Evolutionary conservation across 306 rosid genomes (phyloP).

Genomic region (Parietaria judaica): DNA sequence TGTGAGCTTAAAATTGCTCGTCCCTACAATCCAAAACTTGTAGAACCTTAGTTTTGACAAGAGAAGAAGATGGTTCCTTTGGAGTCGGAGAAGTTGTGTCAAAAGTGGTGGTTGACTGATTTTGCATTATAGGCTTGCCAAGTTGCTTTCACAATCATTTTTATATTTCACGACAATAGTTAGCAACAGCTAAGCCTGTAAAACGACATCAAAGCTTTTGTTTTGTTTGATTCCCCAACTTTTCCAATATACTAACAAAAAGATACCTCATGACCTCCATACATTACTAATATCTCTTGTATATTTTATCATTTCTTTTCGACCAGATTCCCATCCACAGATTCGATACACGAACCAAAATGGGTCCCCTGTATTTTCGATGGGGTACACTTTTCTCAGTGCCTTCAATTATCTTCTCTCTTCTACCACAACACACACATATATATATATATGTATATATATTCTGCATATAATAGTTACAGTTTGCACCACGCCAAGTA

Average conservation of each 20-base stretch:
- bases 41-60: neutral
- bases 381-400: too few relatives aligned
- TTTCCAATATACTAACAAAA: constrained; percentile 4
- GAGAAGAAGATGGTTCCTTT: constrained; percentile 27
- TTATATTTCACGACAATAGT: constrained; percentile 9
- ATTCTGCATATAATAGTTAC: too few relatives aligned
- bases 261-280: constrained; percentile 5
- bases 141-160: constrained; percentile 30
- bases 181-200: constrained; percentile 34
- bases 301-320: neutral
- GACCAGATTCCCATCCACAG: neutral
- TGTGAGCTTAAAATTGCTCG: too few relatives aligned
- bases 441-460: too few relatives aligned
- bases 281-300: constrained; percentile 5
- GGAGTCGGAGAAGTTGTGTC: constrained; percentile 12
- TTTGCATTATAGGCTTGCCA: constrained; percentile 16
- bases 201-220: constrained; percentile 11
- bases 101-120: constrained; percentile 19
- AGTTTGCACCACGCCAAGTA: too few relatives aligned
- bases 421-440: neutral
- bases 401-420: neutral
- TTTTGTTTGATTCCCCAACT: neutral
- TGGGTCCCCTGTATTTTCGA: too few relatives aligned
- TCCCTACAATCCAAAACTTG: too few relatives aligned
- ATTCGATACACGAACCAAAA: neutral